A percentile compares a stretch with the other conserved stretches of the same genome.
Evolutionary conservation across 768 basidiomycete species (phyloP).

Genomic region (Tylopilus rubrobrunneus): DNA sequence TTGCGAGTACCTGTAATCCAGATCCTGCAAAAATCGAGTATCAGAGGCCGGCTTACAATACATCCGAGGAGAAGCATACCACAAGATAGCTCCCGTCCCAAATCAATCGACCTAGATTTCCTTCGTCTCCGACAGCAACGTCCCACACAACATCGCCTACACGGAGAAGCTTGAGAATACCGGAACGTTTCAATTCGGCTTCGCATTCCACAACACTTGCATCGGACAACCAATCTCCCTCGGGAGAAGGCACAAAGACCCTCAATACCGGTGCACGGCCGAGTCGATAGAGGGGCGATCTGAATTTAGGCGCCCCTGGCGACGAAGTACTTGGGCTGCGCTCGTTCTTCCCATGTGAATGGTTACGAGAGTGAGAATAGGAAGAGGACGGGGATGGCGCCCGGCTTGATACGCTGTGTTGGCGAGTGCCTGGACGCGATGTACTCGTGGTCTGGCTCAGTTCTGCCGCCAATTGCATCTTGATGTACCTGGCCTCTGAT

Average conservation of each 20-base stretch:
- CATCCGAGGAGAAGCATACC: constrained; percentile 42
- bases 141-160: constrained; percentile 88
- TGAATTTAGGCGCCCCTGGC: constrained; percentile 38
- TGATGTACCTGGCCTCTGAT: constrained; percentile 37
- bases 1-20: constrained; percentile 77
- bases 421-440: constrained; percentile 26
- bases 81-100: constrained; percentile 91
- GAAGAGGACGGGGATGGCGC: constrained; percentile 60
- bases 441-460: neutral
- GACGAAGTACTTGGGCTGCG: constrained; percentile 22
- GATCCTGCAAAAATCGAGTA: constrained; percentile 49
- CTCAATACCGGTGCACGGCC: constrained; percentile 74
- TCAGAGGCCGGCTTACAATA: neutral
- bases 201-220: constrained; percentile 79
- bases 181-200: constrained; percentile 58
- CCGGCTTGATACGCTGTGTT: constrained; percentile 50
- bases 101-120: constrained; percentile 75
- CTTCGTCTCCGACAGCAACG: constrained; percentile 80
- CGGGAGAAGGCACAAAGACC: constrained; percentile 82
- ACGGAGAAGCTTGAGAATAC: constrained; percentile 54
- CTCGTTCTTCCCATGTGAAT: constrained; percentile 36
- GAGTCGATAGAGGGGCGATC: constrained; percentile 65
- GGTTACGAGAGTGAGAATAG: constrained; percentile 33
- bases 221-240: constrained; percentile 85
- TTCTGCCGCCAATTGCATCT: constrained; percentile 10